phyloP scores from a whole-genome alignment of 1,284 basidiomycete genomes.

The Tilletia caries region DNA sequence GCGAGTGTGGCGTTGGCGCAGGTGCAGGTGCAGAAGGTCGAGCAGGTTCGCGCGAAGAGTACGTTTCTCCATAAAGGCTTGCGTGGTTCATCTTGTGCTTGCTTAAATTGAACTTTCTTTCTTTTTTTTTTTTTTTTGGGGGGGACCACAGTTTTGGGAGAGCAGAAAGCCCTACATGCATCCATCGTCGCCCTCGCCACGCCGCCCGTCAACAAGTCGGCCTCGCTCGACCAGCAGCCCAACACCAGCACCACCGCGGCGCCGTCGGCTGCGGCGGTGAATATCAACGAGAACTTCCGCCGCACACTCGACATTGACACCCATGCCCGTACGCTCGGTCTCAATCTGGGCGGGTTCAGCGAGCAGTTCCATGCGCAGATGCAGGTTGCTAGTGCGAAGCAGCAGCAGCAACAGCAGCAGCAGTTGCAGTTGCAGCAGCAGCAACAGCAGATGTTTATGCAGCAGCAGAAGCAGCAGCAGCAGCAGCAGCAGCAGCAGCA shows the following conservation, averaged over 20 bases:
- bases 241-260: not conserved
- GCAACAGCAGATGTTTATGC: too few relatives aligned
- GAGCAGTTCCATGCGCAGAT: not conserved
- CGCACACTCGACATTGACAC: not conserved
- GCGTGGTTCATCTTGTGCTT: too few relatives aligned
- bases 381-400: not conserved
- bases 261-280: not conserved
- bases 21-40: not conserved
- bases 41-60: not conserved
- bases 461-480: not conserved
- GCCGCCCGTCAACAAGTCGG: not conserved
- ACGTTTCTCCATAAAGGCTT: not conserved
- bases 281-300: not conserved
- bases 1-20: not conserved
- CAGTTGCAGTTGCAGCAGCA: not conserved
- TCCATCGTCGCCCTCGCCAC: not conserved
- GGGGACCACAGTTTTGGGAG: not conserved
- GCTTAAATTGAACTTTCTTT: too few relatives aligned
- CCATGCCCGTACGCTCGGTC: not conserved
- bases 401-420: constrained; percentile 4
- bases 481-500: too few relatives aligned
- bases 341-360: not conserved
- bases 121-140: too few relatives aligned
- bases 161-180: not conserved
- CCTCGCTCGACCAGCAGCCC: not conserved